Conservation (phyloP, 2,329 filamentous ascomycete species). For the Colletotrichum lupini region DNA sequence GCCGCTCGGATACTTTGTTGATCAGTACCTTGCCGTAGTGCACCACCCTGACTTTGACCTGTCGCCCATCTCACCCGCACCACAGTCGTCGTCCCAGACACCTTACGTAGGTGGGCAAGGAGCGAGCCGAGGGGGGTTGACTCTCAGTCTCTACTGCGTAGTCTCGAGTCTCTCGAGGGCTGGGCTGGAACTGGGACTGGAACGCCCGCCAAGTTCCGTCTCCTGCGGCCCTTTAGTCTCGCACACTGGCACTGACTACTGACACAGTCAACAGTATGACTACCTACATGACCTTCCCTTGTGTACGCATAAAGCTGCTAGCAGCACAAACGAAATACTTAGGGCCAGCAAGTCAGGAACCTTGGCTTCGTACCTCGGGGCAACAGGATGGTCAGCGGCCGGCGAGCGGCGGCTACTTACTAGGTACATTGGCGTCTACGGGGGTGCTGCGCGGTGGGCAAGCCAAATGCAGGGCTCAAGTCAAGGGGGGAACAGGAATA, state of each 20-base stretch:
- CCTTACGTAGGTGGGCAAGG: conserved; percentile 5
- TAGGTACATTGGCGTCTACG: conserved; percentile 13
- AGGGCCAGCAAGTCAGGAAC: background rate
- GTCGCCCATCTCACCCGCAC: background rate
- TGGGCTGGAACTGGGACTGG: background rate
- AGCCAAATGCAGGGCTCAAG: conserved; percentile 12
- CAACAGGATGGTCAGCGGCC: background rate
- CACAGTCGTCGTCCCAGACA: background rate
- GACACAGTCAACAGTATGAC: background rate
- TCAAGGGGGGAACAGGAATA: background rate
- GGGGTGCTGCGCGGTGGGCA: background rate
- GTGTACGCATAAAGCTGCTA: too few relatives aligned
- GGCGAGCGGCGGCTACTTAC: conserved; percentile 24
- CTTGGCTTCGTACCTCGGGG: background rate
- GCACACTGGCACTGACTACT: background rate
- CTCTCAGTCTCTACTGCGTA: too few relatives aligned
- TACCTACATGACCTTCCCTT: background rate
- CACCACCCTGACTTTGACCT: conserved; percentile 4
- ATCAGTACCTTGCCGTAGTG: conserved; percentile 22
- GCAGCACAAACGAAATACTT: too few relatives aligned
- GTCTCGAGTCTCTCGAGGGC: too few relatives aligned
- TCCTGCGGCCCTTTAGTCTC: background rate
- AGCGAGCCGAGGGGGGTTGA: conserved; percentile 9
- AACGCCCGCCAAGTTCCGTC: conserved; percentile 13
- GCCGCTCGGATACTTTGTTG: conserved; percentile 26